Conservation (phyloP, 805 yeast species). For the Tetrapisispora pingtungensis region DNA sequence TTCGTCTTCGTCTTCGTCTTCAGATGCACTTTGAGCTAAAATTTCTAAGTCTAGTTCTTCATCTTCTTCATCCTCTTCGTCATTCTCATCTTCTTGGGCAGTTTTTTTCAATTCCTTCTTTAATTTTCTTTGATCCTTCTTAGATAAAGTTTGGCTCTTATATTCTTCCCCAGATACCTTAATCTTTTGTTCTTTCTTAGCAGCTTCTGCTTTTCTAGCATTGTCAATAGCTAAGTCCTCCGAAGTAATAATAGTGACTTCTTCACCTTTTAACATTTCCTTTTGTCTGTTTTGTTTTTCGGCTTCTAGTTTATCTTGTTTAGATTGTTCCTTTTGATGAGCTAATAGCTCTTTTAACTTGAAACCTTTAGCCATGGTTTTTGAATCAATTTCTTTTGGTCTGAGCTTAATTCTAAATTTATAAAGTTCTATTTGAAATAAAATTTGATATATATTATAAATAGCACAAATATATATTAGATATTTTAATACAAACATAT, state of each 20-base stretch:
- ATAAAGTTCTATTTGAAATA: too few species aligned
- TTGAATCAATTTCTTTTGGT: too few species aligned
- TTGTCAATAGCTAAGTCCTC: constrained; percentile 20
- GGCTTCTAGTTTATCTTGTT: constrained; percentile 15
- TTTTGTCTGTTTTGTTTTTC: constrained; percentile 15
- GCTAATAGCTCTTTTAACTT: constrained; percentile 24
- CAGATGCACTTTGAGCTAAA: constrained; percentile 47
- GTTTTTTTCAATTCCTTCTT: constrained; percentile 36
- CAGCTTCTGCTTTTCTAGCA: constrained; percentile 9
- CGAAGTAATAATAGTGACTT: constrained; percentile 27
- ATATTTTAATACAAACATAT: too few species aligned
- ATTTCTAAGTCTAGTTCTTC: constrained; percentile 42
- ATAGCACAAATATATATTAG: too few species aligned
- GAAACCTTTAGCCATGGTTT: constrained; percentile 28
- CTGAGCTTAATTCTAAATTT: too few species aligned
- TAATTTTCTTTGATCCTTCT: constrained; percentile 52
- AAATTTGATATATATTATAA: too few species aligned
- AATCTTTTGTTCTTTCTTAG: not conserved
- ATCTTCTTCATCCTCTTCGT: constrained; percentile 23
- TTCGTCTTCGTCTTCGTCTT: constrained; percentile 43
- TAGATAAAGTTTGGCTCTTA: constrained; percentile 44
- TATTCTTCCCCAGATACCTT: constrained; percentile 28
- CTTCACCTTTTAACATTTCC: constrained; percentile 18
- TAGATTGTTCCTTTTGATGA: constrained; percentile 21
- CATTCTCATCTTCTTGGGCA: constrained; percentile 10